These are phyloP conservation scores for Lyophyllum atratum DNA, from an alignment of 768 basidiomycete genomes.

Conservation along the genomic window DNA sequence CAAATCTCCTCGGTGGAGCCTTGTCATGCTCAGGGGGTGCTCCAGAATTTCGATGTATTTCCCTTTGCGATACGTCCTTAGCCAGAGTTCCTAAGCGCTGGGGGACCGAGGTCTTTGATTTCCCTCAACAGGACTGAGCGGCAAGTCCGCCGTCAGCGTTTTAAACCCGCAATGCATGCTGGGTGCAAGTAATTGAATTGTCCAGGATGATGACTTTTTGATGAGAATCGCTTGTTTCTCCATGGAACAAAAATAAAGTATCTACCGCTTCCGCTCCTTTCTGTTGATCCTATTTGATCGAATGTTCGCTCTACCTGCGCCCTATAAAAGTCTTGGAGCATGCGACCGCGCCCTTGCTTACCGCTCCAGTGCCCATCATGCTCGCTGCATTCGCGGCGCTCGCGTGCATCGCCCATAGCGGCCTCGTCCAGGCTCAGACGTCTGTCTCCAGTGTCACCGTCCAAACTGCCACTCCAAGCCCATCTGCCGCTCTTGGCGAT, in stretches of 20 bases:
- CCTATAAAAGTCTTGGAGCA: slow-evolving; percentile 5
- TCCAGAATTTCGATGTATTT: neutral
- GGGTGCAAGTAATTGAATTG: no score
- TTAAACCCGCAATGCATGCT: no score
- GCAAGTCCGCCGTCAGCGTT: no score
- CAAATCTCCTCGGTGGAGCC: neutral
- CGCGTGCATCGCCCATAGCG: slow-evolving; percentile 15
- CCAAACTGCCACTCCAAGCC: slow-evolving; percentile 65
- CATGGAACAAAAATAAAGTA: neutral
- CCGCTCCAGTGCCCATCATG: slow-evolving; percentile 18
- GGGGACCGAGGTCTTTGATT: no score
- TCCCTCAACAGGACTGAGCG: no score
- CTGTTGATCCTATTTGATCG: slow-evolving; percentile 12
- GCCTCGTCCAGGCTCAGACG: slow-evolving; percentile 21
- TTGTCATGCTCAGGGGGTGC: no score
- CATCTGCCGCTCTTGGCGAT: slow-evolving; percentile 53
- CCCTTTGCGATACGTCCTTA: no score
- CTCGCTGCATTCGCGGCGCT: slow-evolving; percentile 21
- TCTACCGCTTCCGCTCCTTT: no score
- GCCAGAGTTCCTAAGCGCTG: no score
- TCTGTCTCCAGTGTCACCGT: slow-evolving; percentile 36
- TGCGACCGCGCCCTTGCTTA: neutral
- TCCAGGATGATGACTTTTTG: neutral
- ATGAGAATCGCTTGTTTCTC: neutral
- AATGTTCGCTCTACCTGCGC: neutral